A percentile compares a stretch with the other conserved stretches of the same genome.
phyloP scores from a whole-genome alignment of 176 grass and related monocot species.

The Aegilops bicornis region DNA sequence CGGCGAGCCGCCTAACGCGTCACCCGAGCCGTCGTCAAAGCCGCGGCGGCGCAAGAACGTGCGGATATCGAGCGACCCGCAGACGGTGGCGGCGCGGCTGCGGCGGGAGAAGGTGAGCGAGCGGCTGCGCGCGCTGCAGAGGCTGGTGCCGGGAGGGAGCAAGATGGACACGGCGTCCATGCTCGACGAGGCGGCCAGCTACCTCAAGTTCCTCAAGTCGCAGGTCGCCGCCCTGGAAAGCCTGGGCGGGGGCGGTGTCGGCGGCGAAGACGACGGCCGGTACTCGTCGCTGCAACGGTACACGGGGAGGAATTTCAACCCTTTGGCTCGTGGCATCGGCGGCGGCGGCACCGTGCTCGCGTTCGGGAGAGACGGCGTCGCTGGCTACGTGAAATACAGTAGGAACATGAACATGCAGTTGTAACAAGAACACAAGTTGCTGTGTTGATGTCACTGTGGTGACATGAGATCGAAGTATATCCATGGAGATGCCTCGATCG shows the following conservation, averaged over 20 bases:
- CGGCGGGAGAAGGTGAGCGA: conserved; percentile 53
- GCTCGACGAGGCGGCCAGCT: conserved; percentile 85
- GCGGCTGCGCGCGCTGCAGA: conserved; percentile 50
- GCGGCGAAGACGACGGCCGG: not conserved
- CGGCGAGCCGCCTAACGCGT: no score
- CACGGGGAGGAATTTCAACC: not conserved
- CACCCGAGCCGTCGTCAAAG: conserved; percentile 1
- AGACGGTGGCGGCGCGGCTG: conserved; percentile 63
- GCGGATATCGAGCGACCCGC: conserved; percentile 66
- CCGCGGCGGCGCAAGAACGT: conserved; percentile 57
- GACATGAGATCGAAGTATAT: not conserved
- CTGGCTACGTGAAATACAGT: conserved; percentile 28
- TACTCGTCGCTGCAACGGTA: conserved; percentile 13
- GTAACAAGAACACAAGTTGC: not conserved
- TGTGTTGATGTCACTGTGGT: not conserved
- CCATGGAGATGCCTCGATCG: no score
- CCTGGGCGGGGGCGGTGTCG: not conserved
- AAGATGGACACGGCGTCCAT: conserved; percentile 90
- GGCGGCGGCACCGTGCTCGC: conserved; percentile 12
- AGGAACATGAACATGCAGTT: conserved; percentile 31
- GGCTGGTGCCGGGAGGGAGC: conserved; percentile 73
- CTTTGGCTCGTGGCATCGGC: not conserved
- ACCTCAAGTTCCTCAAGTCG: conserved; percentile 85
- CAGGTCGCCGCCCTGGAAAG: conserved; percentile 59
- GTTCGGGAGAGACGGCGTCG: conserved; percentile 18